phyloP scores from a whole-genome alignment of 202 grass and related monocot genomes.

The Eragrostis tef region DNA sequence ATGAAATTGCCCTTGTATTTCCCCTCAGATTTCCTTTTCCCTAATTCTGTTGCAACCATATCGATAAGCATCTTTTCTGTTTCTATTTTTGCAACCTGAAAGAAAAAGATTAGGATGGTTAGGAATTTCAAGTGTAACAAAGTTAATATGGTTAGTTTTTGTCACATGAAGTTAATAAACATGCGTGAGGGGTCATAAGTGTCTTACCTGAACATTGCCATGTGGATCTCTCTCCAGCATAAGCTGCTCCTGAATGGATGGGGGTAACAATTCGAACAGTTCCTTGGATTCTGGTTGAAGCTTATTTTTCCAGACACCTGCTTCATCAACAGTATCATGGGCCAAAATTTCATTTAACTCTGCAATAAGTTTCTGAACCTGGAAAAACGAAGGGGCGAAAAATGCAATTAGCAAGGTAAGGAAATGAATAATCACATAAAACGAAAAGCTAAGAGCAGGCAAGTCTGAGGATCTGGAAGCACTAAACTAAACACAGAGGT shows the following conservation, averaged over 20 bases:
- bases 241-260: slow-evolving; percentile 91
- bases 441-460: background rate
- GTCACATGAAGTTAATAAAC: background rate
- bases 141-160: background rate
- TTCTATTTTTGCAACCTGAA: slow-evolving; percentile 97
- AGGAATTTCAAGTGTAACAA: background rate
- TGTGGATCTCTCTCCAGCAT: slow-evolving; percentile 97
- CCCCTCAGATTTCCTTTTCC: slow-evolving; percentile 80
- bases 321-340: slow-evolving; percentile 89
- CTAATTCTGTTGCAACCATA: slow-evolving; percentile 95
- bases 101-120: background rate
- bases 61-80: slow-evolving; percentile 97
- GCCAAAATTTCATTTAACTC: slow-evolving; percentile 96
- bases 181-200: background rate
- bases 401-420: background rate
- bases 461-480: background rate
- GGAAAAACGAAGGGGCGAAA: slow-evolving; percentile 13
- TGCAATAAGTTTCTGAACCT: slow-evolving; percentile 95
- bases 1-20: slow-evolving; percentile 73
- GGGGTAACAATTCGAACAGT: slow-evolving; percentile 86
- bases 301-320: slow-evolving; percentile 84
- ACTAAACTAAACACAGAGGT: background rate
- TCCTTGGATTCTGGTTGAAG: slow-evolving; percentile 59
- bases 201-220: slow-evolving; percentile 93
- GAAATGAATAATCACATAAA: background rate